These are phyloP conservation scores for Komagataea norvegica DNA, from an alignment of 1,139 yeast genomes.

Conservation along the genomic window DNA sequence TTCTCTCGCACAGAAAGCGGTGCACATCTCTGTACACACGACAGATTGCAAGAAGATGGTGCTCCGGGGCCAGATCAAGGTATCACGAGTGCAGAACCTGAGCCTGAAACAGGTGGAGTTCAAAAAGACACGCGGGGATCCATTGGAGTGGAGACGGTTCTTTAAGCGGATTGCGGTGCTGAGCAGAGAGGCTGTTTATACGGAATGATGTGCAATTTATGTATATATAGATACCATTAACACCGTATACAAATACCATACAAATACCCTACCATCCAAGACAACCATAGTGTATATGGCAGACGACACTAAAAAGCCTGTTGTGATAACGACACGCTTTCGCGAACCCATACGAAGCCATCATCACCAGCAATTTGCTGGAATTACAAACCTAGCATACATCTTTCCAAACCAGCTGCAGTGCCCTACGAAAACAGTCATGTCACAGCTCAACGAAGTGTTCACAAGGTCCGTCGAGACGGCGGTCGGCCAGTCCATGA, in stretches of 20 bases:
- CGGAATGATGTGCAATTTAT: slow-evolving; percentile 14
- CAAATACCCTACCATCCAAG: no score
- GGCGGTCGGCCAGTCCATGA: slow-evolving; percentile 40
- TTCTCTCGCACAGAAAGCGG: slow-evolving; percentile 20
- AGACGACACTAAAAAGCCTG: no score
- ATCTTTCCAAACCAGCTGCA: no score
- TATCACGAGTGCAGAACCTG: slow-evolving; percentile 33
- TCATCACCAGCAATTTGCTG: no score
- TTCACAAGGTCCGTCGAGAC: slow-evolving; percentile 36
- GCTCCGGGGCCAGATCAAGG: slow-evolving; percentile 43
- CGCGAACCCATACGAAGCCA: no score
- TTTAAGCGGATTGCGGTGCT: slow-evolving; percentile 49
- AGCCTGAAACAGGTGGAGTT: slow-evolving; percentile 45
- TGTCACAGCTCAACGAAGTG: slow-evolving; percentile 15
- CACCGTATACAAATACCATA: background rate
- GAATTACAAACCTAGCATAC: no score
- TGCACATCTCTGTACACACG: slow-evolving; percentile 39
- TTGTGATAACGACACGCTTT: background rate
- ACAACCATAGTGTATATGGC: no score
- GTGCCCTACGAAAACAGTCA: no score
- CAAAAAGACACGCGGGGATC: slow-evolving; percentile 53
- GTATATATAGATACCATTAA: background rate
- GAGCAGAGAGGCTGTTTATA: slow-evolving; percentile 46
- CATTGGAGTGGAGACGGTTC: slow-evolving; percentile 62
- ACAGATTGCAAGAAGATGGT: slow-evolving; percentile 43